Percentiles rank a stretch among this genome's conserved stretches.
Conservation (phyloP, 2,329 filamentous ascomycete species). For the Moelleriella libera region DNA sequence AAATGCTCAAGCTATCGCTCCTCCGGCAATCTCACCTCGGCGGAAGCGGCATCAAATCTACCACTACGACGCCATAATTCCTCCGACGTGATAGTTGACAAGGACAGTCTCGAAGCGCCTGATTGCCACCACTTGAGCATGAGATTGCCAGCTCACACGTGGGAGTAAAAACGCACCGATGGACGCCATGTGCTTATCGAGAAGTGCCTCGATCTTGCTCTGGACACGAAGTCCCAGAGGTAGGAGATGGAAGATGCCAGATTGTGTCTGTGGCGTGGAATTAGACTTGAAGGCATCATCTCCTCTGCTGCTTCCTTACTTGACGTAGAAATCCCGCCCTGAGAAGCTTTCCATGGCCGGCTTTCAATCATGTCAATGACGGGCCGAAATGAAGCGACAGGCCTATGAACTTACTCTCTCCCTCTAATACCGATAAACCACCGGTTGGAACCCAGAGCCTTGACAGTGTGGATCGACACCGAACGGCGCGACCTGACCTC, state of each 20-base stretch:
- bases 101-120: conserved; percentile 66
- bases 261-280: conserved; percentile 48
- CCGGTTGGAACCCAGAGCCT: conserved; percentile 69
- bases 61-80: conserved; percentile 72
- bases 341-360: conserved; percentile 52
- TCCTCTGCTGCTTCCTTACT: conserved; percentile 23
- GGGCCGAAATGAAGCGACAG: not conserved
- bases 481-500: not conserved
- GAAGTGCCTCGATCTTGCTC: conserved; percentile 69
- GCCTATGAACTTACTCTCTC: conserved; percentile 30
- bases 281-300: conserved; percentile 2
- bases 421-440: conserved; percentile 43
- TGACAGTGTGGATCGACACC: conserved; percentile 36
- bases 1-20: not conserved
- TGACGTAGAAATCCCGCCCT: conserved; percentile 62
- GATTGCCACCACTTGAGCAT: no score
- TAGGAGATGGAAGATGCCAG: conserved; percentile 84
- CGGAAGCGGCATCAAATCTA: conserved; percentile 55
- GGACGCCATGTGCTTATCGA: conserved; percentile 78
- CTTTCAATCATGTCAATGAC: conserved; percentile 20
- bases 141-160: no score
- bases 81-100: conserved; percentile 79
- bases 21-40: conserved; percentile 43
- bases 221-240: conserved; percentile 79
- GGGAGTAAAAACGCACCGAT: conserved; percentile 35